Percentiles rank a stretch among this genome's conserved stretches.
phyloP scores from a whole-genome alignment of 2,329 filamentous ascomycete species.

The Cordyceps fumosorosea region DNA sequence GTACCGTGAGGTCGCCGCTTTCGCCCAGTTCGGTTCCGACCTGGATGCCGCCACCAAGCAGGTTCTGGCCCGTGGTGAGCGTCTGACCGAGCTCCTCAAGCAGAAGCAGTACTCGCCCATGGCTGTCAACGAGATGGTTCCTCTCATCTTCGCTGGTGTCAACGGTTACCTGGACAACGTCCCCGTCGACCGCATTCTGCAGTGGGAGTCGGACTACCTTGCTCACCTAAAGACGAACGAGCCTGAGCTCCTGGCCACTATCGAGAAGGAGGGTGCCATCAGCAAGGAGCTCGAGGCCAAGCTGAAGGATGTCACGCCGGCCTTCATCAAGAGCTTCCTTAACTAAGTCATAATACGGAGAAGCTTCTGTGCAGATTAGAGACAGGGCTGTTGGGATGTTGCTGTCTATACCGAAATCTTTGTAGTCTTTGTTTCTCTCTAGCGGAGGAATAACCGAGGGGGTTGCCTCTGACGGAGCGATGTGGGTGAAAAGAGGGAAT shows the following conservation, averaged over 20 bases:
- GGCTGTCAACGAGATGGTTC: constrained; percentile 99
- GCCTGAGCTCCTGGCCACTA: constrained; percentile 71
- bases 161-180: constrained; percentile 89
- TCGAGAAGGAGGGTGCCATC: constrained; percentile 91
- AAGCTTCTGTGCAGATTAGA: constrained; percentile 25
- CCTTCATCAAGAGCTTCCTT: constrained; percentile 92
- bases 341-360: constrained; percentile 26
- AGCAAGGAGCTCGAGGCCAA: constrained; percentile 88
- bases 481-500: constrained; percentile 35
- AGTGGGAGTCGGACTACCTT: constrained; percentile 94
- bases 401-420: constrained; percentile 42
- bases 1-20: constrained; percentile 99
- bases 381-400: constrained; percentile 29
- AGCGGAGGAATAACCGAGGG: constrained; percentile 37
- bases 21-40: constrained; percentile 99
- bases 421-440: constrained; percentile 40
- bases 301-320: constrained; percentile 67
- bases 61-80: constrained; percentile 96
- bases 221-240: constrained; percentile 88
- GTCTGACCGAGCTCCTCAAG: constrained; percentile 97
- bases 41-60: constrained; percentile 98
- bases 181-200: constrained; percentile 83
- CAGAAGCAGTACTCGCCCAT: constrained; percentile 99
- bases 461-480: constrained; percentile 43
- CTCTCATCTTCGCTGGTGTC: constrained; percentile 98